Evolutionary conservation across 1,284 basidiomycete genomes (phyloP).

Genomic region (Takashimella koratensis): DNA sequence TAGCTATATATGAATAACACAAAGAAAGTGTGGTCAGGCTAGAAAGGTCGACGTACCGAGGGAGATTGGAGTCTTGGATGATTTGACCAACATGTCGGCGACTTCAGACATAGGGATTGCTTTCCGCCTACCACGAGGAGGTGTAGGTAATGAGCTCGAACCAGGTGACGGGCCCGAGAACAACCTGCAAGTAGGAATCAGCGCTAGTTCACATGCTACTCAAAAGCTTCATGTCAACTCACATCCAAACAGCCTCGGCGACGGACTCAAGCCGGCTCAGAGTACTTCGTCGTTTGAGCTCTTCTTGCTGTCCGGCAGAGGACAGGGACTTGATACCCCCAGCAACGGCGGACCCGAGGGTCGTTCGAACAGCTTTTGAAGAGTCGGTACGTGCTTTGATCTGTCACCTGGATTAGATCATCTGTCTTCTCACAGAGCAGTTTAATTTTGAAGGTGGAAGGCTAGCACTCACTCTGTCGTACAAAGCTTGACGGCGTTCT

Average conservation of each 20-base stretch:
- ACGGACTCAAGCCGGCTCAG: constrained; percentile 47
- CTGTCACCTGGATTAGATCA: constrained; percentile 9
- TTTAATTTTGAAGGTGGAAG: background rate
- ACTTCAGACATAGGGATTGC: constrained; percentile 47
- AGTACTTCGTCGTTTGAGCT: constrained; percentile 45
- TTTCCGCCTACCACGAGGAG: constrained; percentile 34
- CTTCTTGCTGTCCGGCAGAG: constrained; percentile 26
- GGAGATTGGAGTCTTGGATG: constrained; percentile 49
- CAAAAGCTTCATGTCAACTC: constrained; percentile 10
- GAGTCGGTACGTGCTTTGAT: constrained; percentile 40
- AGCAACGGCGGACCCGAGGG: constrained; percentile 28
- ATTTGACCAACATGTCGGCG: constrained; percentile 46
- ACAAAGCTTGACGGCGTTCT: constrained; percentile 41
- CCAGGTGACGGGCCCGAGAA: constrained; percentile 40
- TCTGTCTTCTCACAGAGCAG: background rate
- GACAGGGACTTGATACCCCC: constrained; percentile 2
- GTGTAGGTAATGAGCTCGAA: constrained; percentile 20
- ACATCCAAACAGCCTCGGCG: constrained; percentile 51
- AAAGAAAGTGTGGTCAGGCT: no score
- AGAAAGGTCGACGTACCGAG: constrained; percentile 30
- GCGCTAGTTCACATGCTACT: constrained; percentile 2
- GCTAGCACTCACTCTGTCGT: constrained; percentile 42
- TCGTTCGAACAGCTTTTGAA: constrained; percentile 17
- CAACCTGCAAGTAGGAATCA: constrained; percentile 23
- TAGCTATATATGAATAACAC: background rate